These are phyloP conservation scores for Erigeron canadensis DNA, from an alignment of 129 eudicot species.

Conservation along the genomic window DNA sequence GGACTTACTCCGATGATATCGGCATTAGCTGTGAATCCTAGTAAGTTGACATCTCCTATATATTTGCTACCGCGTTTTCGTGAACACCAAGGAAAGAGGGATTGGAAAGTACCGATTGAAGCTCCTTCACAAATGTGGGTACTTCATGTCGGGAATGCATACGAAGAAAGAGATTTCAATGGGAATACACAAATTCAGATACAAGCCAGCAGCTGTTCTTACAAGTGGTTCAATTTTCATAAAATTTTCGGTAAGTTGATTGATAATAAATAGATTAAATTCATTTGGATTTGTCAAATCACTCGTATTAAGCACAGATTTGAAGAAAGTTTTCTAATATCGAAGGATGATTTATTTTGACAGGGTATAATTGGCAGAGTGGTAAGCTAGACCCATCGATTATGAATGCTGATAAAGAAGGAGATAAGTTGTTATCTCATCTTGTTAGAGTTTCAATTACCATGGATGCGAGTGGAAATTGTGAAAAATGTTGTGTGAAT, in stretches of 20 bases:
- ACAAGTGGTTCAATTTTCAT: conserved; percentile 93
- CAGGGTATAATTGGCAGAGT: conserved; percentile 92
- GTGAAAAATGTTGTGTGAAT: conserved; percentile 47
- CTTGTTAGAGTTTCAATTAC: conserved; percentile 65
- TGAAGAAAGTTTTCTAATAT: background rate
- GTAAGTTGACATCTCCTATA: conserved; percentile 84
- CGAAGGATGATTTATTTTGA: background rate
- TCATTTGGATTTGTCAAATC: no score
- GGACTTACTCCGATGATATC: conserved; percentile 93
- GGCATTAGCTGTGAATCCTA: conserved; percentile 73
- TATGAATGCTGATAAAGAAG: conserved; percentile 57
- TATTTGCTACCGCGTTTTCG: conserved; percentile 80
- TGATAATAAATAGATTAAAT: background rate
- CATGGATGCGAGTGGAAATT: conserved; percentile 43
- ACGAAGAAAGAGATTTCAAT: conserved; percentile 46
- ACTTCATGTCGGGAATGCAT: conserved; percentile 83
- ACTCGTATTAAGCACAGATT: no score
- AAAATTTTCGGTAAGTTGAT: conserved; percentile 74
- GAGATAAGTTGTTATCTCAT: conserved; percentile 60
- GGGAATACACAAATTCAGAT: conserved; percentile 61
- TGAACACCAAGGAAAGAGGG: conserved; percentile 26
- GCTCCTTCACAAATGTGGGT: conserved; percentile 93
- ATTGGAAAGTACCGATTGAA: conserved; percentile 81
- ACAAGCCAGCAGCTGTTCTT: conserved; percentile 84
- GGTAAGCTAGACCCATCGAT: conserved; percentile 77